Conservation (phyloP, 176 grass and related monocot species). For the Ampelocalamus luodianensis region DNA sequence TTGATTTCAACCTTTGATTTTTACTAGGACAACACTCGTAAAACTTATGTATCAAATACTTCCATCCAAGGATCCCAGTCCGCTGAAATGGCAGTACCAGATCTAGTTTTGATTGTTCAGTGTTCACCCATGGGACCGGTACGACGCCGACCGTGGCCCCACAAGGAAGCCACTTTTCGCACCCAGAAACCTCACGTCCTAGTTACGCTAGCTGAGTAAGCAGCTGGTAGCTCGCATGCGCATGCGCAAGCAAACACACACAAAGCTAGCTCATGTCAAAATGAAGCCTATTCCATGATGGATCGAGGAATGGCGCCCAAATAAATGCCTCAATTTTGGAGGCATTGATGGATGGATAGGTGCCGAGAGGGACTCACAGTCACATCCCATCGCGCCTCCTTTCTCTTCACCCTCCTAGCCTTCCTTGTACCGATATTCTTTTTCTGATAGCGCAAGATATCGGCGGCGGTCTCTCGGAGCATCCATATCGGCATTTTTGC, state of each 20-base stretch:
- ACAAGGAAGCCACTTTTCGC: conserved; percentile 1
- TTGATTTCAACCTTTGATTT: too few relatives aligned
- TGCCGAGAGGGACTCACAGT: neutral
- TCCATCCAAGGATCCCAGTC: too few relatives aligned
- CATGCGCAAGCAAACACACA: conserved; percentile 27
- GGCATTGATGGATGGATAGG: neutral
- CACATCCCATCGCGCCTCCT: conserved; percentile 36
- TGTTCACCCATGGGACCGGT: neutral
- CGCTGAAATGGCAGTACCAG: conserved; percentile 20
- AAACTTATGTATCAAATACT: neutral
- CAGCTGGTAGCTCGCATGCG: neutral
- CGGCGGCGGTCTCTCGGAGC: too few relatives aligned
- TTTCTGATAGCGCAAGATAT: too few relatives aligned
- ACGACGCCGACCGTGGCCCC: neutral
- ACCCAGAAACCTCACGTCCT: conserved; percentile 19
- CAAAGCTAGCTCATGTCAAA: neutral
- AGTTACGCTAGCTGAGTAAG: neutral
- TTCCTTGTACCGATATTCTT: neutral
- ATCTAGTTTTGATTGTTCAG: neutral
- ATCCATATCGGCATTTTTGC: too few relatives aligned
- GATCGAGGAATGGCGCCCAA: conserved; percentile 6
- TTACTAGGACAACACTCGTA: too few relatives aligned
- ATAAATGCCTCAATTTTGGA: conserved; percentile 22
- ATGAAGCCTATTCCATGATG: conserved; percentile 10
- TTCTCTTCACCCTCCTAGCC: neutral